phyloP scores from a whole-genome alignment of 2,329 filamentous ascomycete genomes.

The Colletotrichum horii region DNA sequence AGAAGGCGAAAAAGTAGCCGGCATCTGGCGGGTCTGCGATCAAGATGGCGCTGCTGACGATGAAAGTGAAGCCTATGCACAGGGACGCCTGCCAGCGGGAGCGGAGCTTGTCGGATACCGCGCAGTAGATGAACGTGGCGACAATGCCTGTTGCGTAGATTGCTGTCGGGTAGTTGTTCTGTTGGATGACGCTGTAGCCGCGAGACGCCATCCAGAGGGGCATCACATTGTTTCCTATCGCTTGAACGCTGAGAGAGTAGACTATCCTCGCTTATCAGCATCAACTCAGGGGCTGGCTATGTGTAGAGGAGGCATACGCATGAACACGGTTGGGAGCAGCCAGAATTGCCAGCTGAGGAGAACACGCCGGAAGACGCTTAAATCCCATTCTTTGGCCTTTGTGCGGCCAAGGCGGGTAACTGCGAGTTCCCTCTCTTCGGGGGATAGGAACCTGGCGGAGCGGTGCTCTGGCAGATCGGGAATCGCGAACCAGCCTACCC shows the following conservation, averaged over 20 bases:
- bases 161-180: conserved; percentile 50
- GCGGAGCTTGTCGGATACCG: conserved; percentile 44
- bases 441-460: conserved; percentile 43
- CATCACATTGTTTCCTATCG: conserved; percentile 49
- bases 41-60: conserved; percentile 43
- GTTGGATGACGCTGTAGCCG: conserved; percentile 45
- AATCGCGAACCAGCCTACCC: conserved; percentile 47
- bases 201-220: conserved; percentile 48
- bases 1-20: conserved; percentile 48
- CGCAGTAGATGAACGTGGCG: conserved; percentile 44
- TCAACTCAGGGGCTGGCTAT: fast-evolving
- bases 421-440: conserved; percentile 40
- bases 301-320: conserved; percentile 34
- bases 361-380: background rate
- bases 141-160: conserved; percentile 46
- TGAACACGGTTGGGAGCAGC: conserved; percentile 48
- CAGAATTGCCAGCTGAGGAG: conserved; percentile 50
- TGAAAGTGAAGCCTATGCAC: conserved; percentile 45
- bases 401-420: conserved; percentile 35
- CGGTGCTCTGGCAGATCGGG: conserved; percentile 46
- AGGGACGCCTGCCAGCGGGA: conserved; percentile 49
- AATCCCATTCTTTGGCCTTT: conserved; percentile 22
- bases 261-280: conserved; percentile 23
- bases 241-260: conserved; percentile 48
- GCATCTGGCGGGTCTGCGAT: conserved; percentile 37